Evolutionary conservation across 2,329 filamentous ascomycete genomes (phyloP), one percentile per base, ranked within the genome.

Genomic region (Karstenula rhodostoma): DNA sequence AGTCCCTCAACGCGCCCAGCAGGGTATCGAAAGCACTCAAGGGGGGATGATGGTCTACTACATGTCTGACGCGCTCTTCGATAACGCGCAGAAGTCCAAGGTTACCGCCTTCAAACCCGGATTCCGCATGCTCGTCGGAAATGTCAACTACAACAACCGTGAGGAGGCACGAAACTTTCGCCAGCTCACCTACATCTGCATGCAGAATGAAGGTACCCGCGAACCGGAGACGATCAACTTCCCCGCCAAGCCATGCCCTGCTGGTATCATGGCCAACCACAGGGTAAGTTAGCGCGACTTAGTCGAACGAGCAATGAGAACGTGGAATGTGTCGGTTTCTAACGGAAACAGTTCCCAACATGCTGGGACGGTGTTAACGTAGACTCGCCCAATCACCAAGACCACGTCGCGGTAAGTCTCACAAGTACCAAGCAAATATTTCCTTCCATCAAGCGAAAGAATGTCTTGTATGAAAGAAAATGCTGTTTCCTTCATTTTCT

Each of bases 321-420:
- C n/a, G n/a, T n/a, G n/a, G n/a, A 5, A 2, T 10, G 8, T 10
- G 4, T 32, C 29, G 12, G 29, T 32, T 9, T 32, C 8, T 32
- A 32, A 32, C 29, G 29, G 29, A 10, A 32, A 9, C 29, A 32
- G 7, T 55, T 55, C 25, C 52, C 52, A 6, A 55, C 52, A 10
- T 83, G 82, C 75, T 84, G 82, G 82, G 81, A 84, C 61, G 82
- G 82, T 57, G 77, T 77, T 60, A 83, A 82, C 66, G 58, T 81
- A 5, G 84, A 86, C 67, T 84, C 83, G 9, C 59, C 72, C 0
- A 82, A 89, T 73, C 86, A 89, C 79, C 83, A 82, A 75, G 80
- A 80, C 64, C 87, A 82, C 67, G 78, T 82, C 5, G 72, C 79
- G 9, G 29, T 32, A 32, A 32, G 29, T 32, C n/a, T 32, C 29